Evolutionary conservation across 2,329 filamentous ascomycete species (phyloP).

Genomic region (Penicillium sp.): DNA sequence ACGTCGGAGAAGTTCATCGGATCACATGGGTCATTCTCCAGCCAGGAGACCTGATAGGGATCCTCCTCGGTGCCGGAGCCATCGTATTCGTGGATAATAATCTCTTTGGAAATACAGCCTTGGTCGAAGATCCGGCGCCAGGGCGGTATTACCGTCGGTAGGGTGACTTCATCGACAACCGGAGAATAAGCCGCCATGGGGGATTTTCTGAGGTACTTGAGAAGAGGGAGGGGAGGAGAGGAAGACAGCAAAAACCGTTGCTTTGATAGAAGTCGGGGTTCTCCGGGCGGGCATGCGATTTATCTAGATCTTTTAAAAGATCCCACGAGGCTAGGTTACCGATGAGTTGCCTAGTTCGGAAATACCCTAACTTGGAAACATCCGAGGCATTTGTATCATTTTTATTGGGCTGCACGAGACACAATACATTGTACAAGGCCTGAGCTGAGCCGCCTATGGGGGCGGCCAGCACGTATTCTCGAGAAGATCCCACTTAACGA

Average conservation of each 20-base stretch:
- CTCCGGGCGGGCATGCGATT: neutral
- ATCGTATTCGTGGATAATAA: slow-evolving; percentile 27
- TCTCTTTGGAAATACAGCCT: slow-evolving; percentile 31
- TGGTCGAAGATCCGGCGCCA: slow-evolving; percentile 30
- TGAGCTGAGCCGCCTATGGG: neutral
- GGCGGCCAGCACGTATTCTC: neutral
- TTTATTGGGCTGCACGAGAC: neutral
- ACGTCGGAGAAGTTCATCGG: slow-evolving; percentile 31
- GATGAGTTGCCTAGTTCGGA: neutral
- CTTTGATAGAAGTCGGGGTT: neutral
- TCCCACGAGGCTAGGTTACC: neutral
- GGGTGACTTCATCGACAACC: neutral
- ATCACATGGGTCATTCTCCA: slow-evolving; percentile 40
- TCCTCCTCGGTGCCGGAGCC: slow-evolving; percentile 41
- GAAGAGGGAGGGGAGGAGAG: neutral
- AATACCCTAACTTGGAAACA: neutral
- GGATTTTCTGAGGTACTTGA: neutral
- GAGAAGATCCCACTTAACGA: neutral
- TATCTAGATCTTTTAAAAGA: neutral
- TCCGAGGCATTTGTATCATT: neutral
- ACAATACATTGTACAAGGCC: neutral
- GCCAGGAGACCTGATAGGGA: slow-evolving; percentile 40
- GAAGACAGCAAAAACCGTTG: neutral
- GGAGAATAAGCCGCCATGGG: neutral
- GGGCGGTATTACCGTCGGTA: slow-evolving; percentile 26